Evolutionary conservation across 2,329 filamentous ascomycete genomes (phyloP).

Genomic region (Golovinomyces cichoracearum): DNA sequence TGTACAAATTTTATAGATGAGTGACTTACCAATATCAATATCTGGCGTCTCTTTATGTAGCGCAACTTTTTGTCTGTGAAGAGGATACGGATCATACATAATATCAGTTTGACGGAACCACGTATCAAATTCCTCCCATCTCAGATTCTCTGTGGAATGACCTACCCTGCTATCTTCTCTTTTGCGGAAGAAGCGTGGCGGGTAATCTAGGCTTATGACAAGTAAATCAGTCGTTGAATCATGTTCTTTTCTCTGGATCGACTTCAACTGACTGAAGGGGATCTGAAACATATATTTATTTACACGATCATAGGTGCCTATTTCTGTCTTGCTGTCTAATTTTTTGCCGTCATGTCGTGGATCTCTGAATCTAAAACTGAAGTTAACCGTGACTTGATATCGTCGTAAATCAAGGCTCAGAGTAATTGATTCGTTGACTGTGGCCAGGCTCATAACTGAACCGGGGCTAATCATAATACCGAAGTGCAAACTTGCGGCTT

Average conservation of each 20-base stretch:
- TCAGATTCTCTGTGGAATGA: slow-evolving; percentile 18
- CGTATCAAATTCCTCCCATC: slow-evolving; percentile 29
- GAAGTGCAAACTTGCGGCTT: slow-evolving; percentile 28
- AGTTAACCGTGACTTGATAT: slow-evolving; percentile 19
- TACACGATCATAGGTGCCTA: slow-evolving; percentile 8
- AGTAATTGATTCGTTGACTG: slow-evolving; percentile 13
- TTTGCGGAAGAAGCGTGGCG: slow-evolving; percentile 17
- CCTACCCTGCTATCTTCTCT: slow-evolving; percentile 14
- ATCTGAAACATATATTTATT: slow-evolving; percentile 16
- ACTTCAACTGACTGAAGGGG: slow-evolving; percentile 20
- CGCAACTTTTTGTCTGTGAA: slow-evolving; percentile 18
- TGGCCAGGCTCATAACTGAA: slow-evolving; percentile 34
- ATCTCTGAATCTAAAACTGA: slow-evolving; percentile 15
- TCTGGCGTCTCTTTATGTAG: slow-evolving; percentile 23
- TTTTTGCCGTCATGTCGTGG: slow-evolving; percentile 5
- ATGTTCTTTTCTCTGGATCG: slow-evolving; percentile 18
- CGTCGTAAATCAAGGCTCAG: slow-evolving; percentile 19
- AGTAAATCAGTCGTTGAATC: slow-evolving; percentile 17
- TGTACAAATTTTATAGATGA: no score
- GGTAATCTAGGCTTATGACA: slow-evolving; percentile 23
- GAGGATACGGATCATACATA: slow-evolving; percentile 19
- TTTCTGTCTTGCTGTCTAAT: not conserved
- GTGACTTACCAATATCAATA: slow-evolving; percentile 27
- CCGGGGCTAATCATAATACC: slow-evolving; percentile 29
- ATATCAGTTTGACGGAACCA: slow-evolving; percentile 42